Evolutionary conservation across 768 basidiomycete genomes (phyloP), one percentile per base, ranked within the genome.

Genomic region (Amanita subjunquillea): DNA sequence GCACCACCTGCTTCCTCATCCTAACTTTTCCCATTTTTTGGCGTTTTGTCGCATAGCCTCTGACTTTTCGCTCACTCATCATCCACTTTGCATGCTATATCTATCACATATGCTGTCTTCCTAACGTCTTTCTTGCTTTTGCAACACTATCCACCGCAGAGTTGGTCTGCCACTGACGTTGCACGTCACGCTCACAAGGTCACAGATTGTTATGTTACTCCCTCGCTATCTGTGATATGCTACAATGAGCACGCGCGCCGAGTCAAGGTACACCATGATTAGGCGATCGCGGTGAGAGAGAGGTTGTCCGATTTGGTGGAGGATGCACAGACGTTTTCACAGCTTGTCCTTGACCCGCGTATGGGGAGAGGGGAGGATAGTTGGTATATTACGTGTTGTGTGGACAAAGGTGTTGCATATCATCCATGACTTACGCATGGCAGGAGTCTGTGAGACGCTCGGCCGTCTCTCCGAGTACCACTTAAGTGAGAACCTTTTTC

Each of bases 1-100:
- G 51, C 51, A 30, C 51, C 51, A 3, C 51, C 51, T 22, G 51
- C 32, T 46, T 53, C 51, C 12, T 53, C 51, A 2, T 53, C 51
- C 13, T 53, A 39, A 17, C 29, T 32, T 32, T 37, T 42, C 15
- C 25, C 39, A 7, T 44, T 32, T 51, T 32, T 32, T 32, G 32
- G 32, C 12, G 9, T 32, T 36, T 23, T 37, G 22, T 38, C 37
- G n/a, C 34, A 47, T 36, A 22, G 32, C 9, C 32, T 32, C 9
- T 32, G 32, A 32, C 46, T 48, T 25, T 37, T 48, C 47, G 27
- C 22, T 20, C 22, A 34, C 13, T 48, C 34, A 48, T 23, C 22
- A 38, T 50, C 17, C 39, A 5, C 27, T 40, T 40, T 27, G 38
- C 29, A 40, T 50, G 39, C 49, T 37, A 36, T 36, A 48, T 48